phyloP scores from a whole-genome alignment of 1,284 basidiomycete species.

The Heterobasidion irregulare region DNA sequence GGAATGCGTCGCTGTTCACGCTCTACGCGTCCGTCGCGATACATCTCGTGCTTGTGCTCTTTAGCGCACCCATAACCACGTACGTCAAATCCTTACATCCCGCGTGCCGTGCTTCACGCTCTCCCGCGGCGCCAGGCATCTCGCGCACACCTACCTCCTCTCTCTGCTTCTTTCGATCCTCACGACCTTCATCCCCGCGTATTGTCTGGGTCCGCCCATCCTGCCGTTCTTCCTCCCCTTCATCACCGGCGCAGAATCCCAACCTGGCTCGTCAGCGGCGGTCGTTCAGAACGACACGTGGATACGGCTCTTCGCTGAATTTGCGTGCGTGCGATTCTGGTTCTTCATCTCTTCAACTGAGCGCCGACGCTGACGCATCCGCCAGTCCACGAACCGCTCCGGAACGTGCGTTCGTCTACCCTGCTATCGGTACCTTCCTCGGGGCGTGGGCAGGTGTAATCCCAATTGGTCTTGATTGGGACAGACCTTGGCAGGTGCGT shows the following conservation, averaged over 20 bases:
- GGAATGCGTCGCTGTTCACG: conserved; percentile 47
- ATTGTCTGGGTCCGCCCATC: conserved; percentile 61
- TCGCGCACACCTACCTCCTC: conserved; percentile 57
- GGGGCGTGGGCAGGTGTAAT: conserved; percentile 78
- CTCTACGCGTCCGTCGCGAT: conserved; percentile 37
- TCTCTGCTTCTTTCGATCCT: conserved; percentile 64
- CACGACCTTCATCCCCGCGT: conserved; percentile 59
- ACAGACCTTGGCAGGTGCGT: conserved; percentile 88
- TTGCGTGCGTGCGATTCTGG: conserved; percentile 47
- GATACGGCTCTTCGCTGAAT: conserved; percentile 72
- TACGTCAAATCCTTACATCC: conserved; percentile 22
- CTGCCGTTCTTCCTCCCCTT: conserved; percentile 29
- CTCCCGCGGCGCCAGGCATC: conserved; percentile 27
- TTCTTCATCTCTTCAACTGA: background rate
- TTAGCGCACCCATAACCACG: conserved; percentile 71
- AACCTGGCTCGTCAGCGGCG: conserved; percentile 5
- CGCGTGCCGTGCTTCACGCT: conserved; percentile 4
- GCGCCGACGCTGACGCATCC: background rate
- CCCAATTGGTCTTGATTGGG: conserved; percentile 90
- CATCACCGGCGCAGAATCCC: background rate
- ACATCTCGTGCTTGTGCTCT: conserved; percentile 47
- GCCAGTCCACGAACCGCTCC: conserved; percentile 55
- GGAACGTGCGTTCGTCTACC: conserved; percentile 77
- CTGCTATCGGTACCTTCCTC: conserved; percentile 60
- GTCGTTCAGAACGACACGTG: conserved; percentile 49